phyloP scores from a whole-genome alignment of 805 yeast genomes.

The Kodamaea sagamina region DNA sequence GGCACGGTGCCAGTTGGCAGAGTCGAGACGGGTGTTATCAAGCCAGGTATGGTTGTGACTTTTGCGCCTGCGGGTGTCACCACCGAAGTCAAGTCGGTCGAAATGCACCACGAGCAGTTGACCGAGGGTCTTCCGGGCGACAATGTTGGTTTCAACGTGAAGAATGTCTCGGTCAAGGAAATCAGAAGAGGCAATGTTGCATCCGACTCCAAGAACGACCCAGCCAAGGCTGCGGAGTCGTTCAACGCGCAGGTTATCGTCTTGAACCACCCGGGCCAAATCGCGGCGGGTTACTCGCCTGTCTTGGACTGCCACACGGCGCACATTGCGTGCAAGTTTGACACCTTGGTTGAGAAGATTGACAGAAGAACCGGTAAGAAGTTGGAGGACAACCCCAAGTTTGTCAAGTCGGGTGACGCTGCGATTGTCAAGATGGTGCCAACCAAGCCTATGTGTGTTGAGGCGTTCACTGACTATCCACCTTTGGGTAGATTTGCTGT shows the following conservation, averaged over 20 bases:
- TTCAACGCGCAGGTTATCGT: constrained; percentile 83
- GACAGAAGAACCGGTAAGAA: constrained; percentile 67
- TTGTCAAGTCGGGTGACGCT: constrained; percentile 42
- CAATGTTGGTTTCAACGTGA: constrained; percentile 88
- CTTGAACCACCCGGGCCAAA: constrained; percentile 91
- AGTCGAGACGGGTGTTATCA: constrained; percentile 96
- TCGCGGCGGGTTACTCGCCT: constrained; percentile 89
- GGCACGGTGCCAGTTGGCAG: constrained; percentile 99
- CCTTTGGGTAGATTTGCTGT: constrained; percentile 58
- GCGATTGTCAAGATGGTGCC: constrained; percentile 46
- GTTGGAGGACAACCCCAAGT: constrained; percentile 35
- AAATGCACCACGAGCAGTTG: constrained; percentile 83
- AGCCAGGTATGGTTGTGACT: constrained; percentile 92
- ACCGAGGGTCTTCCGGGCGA: constrained; percentile 86
- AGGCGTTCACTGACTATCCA: constrained; percentile 47
- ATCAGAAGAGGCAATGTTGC: constrained; percentile 91
- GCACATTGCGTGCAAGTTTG: constrained; percentile 93
- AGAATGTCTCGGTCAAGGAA: constrained; percentile 87
- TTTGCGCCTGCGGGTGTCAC: constrained; percentile 91
- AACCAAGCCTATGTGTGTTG: constrained; percentile 48
- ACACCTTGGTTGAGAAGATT: constrained; percentile 75
- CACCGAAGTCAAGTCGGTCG: constrained; percentile 88
- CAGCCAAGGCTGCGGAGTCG: constrained; percentile 76
- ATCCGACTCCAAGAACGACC: constrained; percentile 89
- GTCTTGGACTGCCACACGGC: constrained; percentile 92